These are phyloP conservation scores for Pseudogymnoascus sp. DNA, from an alignment of 2,329 filamentous ascomycete species.

Conservation along the genomic window DNA sequence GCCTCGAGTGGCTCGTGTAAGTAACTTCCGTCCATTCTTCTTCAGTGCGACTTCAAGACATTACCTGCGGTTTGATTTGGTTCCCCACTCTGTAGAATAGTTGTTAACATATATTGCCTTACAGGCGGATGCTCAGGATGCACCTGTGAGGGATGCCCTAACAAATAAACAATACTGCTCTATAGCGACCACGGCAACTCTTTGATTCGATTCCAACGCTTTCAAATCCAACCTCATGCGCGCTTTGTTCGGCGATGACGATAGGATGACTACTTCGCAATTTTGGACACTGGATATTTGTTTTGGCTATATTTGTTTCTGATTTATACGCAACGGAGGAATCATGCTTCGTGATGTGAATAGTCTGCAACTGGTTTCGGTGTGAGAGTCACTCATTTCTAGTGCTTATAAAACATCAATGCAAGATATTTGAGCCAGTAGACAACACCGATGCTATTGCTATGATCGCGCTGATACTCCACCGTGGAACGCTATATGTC, in stretches of 20 bases:
- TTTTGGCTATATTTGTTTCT: not conserved
- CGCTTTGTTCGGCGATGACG: not conserved
- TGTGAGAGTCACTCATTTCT: not conserved
- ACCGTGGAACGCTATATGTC: too few species aligned
- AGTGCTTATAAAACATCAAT: not conserved
- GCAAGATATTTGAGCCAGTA: not conserved
- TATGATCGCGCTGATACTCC: not conserved
- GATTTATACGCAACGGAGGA: not conserved
- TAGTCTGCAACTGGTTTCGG: not conserved
- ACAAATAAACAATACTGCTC: not conserved
- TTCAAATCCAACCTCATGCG: not conserved
- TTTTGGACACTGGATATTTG: not conserved
- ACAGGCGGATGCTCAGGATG: not conserved
- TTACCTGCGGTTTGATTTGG: not conserved
- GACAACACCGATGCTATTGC: not conserved
- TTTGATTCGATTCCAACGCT: not conserved
- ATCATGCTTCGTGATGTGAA: not conserved
- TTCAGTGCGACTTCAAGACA: not conserved
- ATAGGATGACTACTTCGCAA: not conserved
- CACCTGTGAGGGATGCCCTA: not conserved
- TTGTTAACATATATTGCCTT: too few species aligned
- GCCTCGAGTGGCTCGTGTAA: not conserved
- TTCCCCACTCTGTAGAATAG: too few species aligned
- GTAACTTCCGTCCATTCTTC: not conserved
- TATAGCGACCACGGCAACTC: not conserved